Evolutionary conservation across 1,284 basidiomycete species (phyloP).

Genomic region (Sporisorium reilianum): DNA sequence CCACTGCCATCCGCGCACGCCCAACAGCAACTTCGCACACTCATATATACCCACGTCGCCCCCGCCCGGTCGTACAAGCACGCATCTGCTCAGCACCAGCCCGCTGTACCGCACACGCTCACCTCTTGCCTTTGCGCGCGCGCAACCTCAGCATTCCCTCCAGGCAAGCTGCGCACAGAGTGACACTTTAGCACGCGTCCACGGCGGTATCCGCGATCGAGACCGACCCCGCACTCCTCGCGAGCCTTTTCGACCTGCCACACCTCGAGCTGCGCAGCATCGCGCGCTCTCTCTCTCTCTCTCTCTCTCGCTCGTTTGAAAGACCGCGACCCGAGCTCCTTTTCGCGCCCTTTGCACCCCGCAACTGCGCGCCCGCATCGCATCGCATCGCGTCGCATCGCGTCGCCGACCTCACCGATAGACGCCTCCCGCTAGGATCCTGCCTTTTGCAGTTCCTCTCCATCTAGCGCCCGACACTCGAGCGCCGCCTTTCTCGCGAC

Average conservation of each 20-base stretch:
- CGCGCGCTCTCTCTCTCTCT: background rate
- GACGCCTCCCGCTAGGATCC: background rate
- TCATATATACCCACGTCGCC: background rate
- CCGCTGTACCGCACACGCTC: background rate
- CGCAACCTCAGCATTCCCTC: background rate
- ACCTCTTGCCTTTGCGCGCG: background rate
- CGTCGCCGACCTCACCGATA: background rate
- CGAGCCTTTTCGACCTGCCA: background rate
- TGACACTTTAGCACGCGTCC: background rate
- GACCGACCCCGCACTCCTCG: background rate
- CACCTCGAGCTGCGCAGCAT: conserved; percentile 8
- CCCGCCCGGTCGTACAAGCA: background rate
- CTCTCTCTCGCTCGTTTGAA: conserved; percentile 2
- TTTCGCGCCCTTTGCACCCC: background rate
- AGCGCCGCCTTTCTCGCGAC: background rate
- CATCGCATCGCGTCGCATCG: background rate
- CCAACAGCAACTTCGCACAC: background rate
- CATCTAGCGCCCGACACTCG: background rate
- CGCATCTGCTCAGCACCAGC: background rate
- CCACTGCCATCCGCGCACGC: background rate
- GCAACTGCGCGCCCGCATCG: conserved; percentile 1
- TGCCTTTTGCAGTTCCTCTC: background rate
- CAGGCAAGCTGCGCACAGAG: background rate
- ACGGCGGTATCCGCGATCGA: background rate
- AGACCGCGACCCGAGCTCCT: background rate